Conservation (phyloP, 331 rosid species). For the Malus hybrid region DNA sequence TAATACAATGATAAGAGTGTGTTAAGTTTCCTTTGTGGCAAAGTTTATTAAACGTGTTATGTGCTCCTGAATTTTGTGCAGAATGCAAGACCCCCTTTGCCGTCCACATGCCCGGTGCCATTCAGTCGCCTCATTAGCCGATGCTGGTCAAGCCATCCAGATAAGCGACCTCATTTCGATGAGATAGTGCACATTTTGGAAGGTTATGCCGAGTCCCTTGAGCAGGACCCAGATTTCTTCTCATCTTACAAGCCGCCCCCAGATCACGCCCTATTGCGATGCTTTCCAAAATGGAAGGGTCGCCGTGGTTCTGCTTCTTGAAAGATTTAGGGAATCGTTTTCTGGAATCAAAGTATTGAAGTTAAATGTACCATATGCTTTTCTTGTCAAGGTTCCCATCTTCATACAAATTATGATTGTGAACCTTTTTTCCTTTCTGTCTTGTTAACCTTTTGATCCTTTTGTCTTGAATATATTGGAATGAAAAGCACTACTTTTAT, state of each 20-base stretch:
- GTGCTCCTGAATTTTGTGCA: constrained; percentile 24
- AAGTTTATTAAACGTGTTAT: background rate
- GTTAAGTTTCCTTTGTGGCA: background rate
- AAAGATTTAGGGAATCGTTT: constrained; percentile 9
- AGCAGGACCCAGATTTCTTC: constrained; percentile 64
- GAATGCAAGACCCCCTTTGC: constrained; percentile 97
- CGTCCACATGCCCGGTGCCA: constrained; percentile 63
- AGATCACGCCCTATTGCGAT: constrained; percentile 23
- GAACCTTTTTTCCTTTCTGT: background rate
- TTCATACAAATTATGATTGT: background rate
- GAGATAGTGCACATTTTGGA: constrained; percentile 66
- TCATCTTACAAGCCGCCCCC: constrained; percentile 40
- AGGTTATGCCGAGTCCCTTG: constrained; percentile 40
- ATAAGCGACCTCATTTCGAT: constrained; percentile 72
- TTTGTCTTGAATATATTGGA: constrained; percentile 12
- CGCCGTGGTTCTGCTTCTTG: constrained; percentile 28
- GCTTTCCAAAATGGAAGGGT: constrained; percentile 48
- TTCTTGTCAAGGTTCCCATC: constrained; percentile 1
- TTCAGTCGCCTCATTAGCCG: constrained; percentile 62
- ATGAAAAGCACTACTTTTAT: constrained; percentile 6
- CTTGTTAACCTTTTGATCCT: background rate
- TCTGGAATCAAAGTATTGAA: background rate
- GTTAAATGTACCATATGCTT: constrained; percentile 17
- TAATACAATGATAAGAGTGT: background rate
- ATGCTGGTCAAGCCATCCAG: constrained; percentile 83